Percentiles rank a stretch among this genome's conserved stretches.
These are phyloP conservation scores for Volvariella volvacea DNA, from an alignment of 1,284 basidiomycete species.

Conservation along the genomic window DNA sequence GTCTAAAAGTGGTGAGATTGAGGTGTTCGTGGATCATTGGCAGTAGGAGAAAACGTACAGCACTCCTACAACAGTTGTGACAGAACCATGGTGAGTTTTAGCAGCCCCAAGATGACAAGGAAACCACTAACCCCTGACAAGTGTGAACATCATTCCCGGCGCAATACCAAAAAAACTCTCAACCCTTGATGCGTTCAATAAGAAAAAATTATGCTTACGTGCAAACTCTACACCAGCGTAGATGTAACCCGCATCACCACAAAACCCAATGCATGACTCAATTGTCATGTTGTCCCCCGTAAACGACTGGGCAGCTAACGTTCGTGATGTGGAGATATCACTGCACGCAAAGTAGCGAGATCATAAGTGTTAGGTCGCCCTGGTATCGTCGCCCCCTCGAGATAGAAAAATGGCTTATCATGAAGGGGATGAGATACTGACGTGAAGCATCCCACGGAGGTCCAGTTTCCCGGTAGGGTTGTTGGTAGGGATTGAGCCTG, in stretches of 20 bases:
- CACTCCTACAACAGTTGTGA: no score
- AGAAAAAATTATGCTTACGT: constrained; percentile 18
- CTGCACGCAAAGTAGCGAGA: no score
- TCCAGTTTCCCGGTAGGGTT: constrained; percentile 23
- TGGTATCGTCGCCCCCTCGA: no score
- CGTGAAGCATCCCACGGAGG: constrained; percentile 27
- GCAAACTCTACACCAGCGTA: constrained; percentile 30
- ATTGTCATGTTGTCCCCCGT: constrained; percentile 23
- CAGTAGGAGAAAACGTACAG: no score
- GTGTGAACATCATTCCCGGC: neutral
- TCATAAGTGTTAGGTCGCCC: no score
- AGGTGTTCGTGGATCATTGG: no score
- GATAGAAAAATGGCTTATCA: neutral
- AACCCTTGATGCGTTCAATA: neutral
- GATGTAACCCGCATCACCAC: constrained; percentile 18
- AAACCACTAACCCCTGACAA: constrained; percentile 9
- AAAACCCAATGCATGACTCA: constrained; percentile 26
- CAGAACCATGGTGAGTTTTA: no score
- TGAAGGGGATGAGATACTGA: constrained; percentile 5
- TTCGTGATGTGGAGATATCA: constrained; percentile 25
- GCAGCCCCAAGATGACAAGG: no score
- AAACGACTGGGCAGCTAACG: constrained; percentile 16
- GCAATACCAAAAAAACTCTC: no score
- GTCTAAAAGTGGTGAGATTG: constrained; percentile 22
- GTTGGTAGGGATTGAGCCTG: constrained; percentile 18